Percentiles rank a stretch among this genome's conserved stretches.
phyloP scores from a whole-genome alignment of 768 basidiomycete genomes.

The Lentinula sp. region DNA sequence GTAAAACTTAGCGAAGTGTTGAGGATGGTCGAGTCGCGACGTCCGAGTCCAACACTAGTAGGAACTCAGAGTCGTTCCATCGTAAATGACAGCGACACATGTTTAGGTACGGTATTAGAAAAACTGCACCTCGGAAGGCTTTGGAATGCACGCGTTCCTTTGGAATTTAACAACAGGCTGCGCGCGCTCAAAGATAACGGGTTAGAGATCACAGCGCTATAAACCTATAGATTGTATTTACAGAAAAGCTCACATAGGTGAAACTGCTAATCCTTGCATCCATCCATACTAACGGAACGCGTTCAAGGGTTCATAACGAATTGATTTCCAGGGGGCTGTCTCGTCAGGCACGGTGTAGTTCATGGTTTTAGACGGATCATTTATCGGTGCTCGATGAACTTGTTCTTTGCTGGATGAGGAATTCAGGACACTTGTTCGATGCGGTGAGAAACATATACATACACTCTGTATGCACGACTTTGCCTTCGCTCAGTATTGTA shows the following conservation, averaged over 20 bases:
- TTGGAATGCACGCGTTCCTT: not conserved
- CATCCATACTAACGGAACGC: not conserved
- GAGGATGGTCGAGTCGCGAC: not conserved
- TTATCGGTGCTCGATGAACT: no score
- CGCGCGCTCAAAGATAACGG: not conserved
- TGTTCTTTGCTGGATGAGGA: no score
- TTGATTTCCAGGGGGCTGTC: no score
- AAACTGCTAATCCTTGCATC: not conserved
- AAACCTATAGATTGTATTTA: not conserved
- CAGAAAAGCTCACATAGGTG: not conserved
- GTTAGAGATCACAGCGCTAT: not conserved
- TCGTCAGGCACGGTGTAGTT: no score
- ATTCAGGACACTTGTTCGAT: no score
- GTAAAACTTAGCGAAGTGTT: not conserved
- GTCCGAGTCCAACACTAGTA: no score
- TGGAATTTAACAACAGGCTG: not conserved
- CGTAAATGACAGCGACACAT: not conserved
- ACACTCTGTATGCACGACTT: no score
- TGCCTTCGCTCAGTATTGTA: no score
- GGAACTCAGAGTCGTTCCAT: not conserved
- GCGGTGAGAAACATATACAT: no score
- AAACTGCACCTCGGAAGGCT: not conserved
- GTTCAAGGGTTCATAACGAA: not conserved
- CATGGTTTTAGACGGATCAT: no score
- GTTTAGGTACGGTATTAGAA: not conserved